Base-by-base conservation (phyloP, 1,284 basidiomycete genomes). In the Chalciporus sp. region DNA sequence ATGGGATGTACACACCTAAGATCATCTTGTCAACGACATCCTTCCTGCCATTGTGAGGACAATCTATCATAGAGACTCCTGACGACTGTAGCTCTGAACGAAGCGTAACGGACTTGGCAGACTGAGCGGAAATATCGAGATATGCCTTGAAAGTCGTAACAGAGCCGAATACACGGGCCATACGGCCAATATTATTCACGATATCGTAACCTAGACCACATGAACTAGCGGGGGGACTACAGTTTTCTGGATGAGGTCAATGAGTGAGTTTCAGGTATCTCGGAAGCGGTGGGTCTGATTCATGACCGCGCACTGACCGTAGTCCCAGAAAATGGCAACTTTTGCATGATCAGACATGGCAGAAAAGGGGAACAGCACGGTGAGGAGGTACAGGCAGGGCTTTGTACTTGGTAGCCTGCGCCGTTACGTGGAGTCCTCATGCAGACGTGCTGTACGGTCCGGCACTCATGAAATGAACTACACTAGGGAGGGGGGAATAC, bases 291-390 rank as follows among this genome's bases (percentile, higher is more conserved):
- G 17, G 12, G 39, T 17, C n/a, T 37, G 16, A 37, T 37, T 37
- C 35, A 37, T 37, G 35, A 28, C 16, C 17, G 8, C 17, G 8
- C 6, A 69, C 79, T 42, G 51, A 83, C 83, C 83, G 60, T 79
- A 81, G 64, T 85, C 84, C 83, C 84, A 86, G 58, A 83, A 86
- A 29, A 86, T 75, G 51, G 79, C 81, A 41, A 83, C 81, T 43
- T 74, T 69, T 20, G 71, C 60, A 40, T 64, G 60, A 58, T 65
- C 58, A 44, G 62, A 61, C 72, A 76, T 76, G 61, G 56, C 48
- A 62, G 43, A 23, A 59, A 42, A 61, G 56, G 53, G 55, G 44
- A 28, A 47, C 49, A 10, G 40, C 29, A 45, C 49, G 29, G 35
- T 12, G 46, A 33, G 39, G 43, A 11, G 7, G 16, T 42, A 35